A percentile compares a stretch with the other conserved stretches of the same genome.
Conservation (phyloP, 495 filamentous ascomycete species). For the Daldinia vernicosa region DNA sequence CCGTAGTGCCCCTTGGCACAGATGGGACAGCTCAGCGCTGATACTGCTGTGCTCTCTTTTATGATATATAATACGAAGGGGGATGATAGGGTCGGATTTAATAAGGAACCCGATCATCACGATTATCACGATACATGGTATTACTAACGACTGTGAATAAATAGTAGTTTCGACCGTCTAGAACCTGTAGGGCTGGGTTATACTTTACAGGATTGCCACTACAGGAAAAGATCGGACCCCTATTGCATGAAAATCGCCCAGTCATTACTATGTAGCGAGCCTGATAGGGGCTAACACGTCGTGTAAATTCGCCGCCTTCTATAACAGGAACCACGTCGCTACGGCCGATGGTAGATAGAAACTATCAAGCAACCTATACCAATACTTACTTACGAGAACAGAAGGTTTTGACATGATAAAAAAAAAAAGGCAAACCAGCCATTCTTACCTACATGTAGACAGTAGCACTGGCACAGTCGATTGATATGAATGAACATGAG, state of each 20-base stretch:
- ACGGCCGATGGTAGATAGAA: conserved; percentile 12
- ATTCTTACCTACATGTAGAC: background rate
- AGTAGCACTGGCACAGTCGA: background rate
- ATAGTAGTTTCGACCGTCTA: conserved; percentile 40
- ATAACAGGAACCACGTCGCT: conserved; percentile 28
- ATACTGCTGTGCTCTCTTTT: conserved; percentile 41
- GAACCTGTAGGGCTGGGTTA: conserved; percentile 19
- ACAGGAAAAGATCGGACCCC: background rate
- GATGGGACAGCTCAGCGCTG: conserved; percentile 38
- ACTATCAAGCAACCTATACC: conserved; percentile 20
- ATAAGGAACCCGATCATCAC: conserved; percentile 46
- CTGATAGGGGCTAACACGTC: conserved; percentile 3
- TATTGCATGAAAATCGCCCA: conserved; percentile 25
- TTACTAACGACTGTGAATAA: conserved; percentile 45
- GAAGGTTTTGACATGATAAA: background rate
- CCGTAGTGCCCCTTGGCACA: conserved; percentile 20
- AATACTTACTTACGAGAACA: background rate
- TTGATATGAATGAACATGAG: background rate
- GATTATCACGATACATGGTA: conserved; percentile 31
- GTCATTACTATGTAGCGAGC: conserved; percentile 21
- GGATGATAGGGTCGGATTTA: conserved; percentile 17
- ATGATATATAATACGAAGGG: conserved; percentile 34
- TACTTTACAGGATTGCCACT: background rate
- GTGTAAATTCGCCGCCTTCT: conserved; percentile 19
- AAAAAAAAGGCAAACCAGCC: background rate